Percentiles rank a stretch among this genome's conserved stretches.
Conservation (phyloP, 2,329 filamentous ascomycete species). For the Ophiognomonia clavigignenti-juglandacearum region DNA sequence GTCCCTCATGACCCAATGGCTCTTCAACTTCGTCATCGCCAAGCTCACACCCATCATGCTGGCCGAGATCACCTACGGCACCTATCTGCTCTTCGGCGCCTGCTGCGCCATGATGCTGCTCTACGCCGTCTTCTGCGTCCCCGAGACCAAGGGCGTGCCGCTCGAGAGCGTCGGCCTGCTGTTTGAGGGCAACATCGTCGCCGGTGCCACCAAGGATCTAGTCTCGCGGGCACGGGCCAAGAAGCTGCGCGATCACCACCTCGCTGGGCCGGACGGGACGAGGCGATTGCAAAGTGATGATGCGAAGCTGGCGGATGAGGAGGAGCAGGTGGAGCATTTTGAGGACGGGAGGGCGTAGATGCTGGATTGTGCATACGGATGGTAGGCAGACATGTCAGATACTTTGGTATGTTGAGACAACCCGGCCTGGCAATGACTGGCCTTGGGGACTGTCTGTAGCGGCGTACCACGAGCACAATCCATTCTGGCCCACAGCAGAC, state of each 20-base stretch:
- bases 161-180: conserved; percentile 30
- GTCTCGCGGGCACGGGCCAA: conserved; percentile 10
- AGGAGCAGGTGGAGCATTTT: no score
- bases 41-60: conserved; percentile 37
- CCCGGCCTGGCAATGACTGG: no score
- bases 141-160: conserved; percentile 47
- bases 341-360: no score
- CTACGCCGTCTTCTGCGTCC: conserved; percentile 45
- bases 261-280: not conserved
- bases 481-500: no score
- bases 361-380: no score
- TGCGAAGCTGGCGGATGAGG: conserved; percentile 10
- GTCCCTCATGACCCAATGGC: conserved; percentile 26
- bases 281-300: not conserved
- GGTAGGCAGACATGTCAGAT: no score
- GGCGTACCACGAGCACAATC: no score
- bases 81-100: conserved; percentile 48
- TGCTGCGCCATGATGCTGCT: conserved; percentile 40
- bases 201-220: conserved; percentile 13
- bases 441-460: no score
- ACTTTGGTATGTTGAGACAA: no score
- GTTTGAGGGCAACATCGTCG: conserved; percentile 14
- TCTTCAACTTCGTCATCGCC: conserved; percentile 35
- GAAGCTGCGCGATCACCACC: conserved; percentile 4
- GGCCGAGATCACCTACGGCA: conserved; percentile 38